Evolutionary conservation across 176 grass and related monocot genomes (phyloP), one percentile per base, ranked within the genome.

Genomic region (Melocanna baccifera): DNA sequence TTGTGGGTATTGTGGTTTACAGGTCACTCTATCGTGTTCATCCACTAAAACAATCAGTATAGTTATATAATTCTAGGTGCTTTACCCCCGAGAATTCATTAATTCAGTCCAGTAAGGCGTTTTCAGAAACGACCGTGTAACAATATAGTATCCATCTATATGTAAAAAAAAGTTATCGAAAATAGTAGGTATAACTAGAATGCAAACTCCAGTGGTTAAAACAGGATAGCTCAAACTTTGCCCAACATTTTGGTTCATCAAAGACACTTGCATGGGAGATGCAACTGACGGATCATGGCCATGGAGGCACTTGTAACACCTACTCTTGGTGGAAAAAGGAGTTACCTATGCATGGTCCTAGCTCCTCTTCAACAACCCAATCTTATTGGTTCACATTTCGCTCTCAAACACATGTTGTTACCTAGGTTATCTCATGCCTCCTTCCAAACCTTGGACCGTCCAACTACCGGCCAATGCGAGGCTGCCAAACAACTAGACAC

Each of bases 311-410:
- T 87, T 83, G 59, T 15, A 73, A 61, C 73, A 43, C 84, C 58
- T 61, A 73, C 73, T 79, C 66, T 79, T 34, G 51, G 66, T 78
- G 79, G 48, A 73, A 90, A 83, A 79, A 83, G 13, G 57, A 48
- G 56, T 78, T 39, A 55, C 78, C 58, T 57, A 47, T 48, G 53
- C n/a, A 13, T 19, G 46, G 13, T 18, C 84, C 34, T 77, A 28
- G 55, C 81, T 48, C 20, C 13, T 69, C 11, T 90, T 57, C 84
- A 62, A 37, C 89, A 6, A 55, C 51, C 47, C 58, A 65, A 90
- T 87, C 73, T n/a, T 46, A 84, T 80, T 70, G 80, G 85, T 84
- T 91, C 80, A 36, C 85, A 79, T 63, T 62, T 87, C 69, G 69
- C 89, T 84, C 75, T 91, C 85, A 69, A 9, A 69, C 67, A 50